phyloP scores from a whole-genome alignment of 2,329 filamentous ascomycete species.

The Colletotrichum magnum region DNA sequence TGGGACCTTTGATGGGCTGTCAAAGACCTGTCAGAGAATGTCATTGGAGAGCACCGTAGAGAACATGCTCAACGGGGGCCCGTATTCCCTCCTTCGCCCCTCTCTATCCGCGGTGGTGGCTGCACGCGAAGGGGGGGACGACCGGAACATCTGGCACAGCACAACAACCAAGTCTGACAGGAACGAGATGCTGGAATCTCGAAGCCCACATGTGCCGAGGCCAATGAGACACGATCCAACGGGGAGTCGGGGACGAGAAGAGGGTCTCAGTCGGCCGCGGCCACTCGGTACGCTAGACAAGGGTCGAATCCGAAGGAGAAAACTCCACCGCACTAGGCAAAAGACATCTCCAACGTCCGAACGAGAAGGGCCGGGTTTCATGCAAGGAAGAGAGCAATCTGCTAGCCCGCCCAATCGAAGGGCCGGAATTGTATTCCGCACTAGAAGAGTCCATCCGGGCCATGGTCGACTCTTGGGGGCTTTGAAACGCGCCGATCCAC shows the following conservation, averaged over 20 bases:
- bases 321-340: constrained; percentile 37
- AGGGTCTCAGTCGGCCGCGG: constrained; percentile 2
- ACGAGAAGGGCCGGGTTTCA: constrained; percentile 2
- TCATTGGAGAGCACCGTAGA: constrained; percentile 5
- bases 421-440: background rate
- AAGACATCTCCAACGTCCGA: constrained; percentile 32
- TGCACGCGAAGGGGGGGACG: background rate
- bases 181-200: constrained; percentile 13
- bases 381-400: constrained; percentile 1
- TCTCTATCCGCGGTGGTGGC: background rate
- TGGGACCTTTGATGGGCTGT: constrained; percentile 5
- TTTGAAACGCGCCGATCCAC: constrained; percentile 36
- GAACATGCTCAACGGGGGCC: background rate
- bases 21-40: constrained; percentile 11
- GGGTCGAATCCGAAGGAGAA: constrained; percentile 9
- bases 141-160: constrained; percentile 13
- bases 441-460: constrained; percentile 4
- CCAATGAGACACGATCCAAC: constrained; percentile 11
- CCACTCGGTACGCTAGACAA: constrained; percentile 9
- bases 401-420: constrained; percentile 6
- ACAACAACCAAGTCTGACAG: background rate
- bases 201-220: constrained; percentile 8
- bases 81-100: constrained; percentile 1
- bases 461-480: constrained; percentile 13
- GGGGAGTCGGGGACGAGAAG: background rate